Conservation (phyloP, 495 filamentous ascomycete genomes). For the Neurospora cerealis region DNA sequence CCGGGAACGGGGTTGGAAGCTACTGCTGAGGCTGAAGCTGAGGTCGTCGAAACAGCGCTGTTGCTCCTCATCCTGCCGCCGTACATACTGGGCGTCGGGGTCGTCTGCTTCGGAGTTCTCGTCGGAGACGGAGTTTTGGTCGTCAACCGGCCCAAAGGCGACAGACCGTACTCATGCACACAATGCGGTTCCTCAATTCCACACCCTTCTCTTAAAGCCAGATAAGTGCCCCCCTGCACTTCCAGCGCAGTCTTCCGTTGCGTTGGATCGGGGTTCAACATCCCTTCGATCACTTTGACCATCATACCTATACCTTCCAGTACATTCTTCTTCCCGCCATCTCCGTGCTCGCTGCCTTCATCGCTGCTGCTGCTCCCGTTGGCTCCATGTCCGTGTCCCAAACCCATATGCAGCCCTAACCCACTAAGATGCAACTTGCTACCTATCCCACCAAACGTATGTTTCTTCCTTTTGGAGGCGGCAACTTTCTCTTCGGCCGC, state of each 20-base stretch:
- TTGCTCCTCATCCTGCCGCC: slow-evolving; percentile 12
- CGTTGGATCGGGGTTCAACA: slow-evolving; percentile 34
- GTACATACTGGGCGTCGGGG: slow-evolving; percentile 11
- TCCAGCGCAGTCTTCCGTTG: slow-evolving; percentile 35
- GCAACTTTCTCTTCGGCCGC: slow-evolving; percentile 22
- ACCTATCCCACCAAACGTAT: slow-evolving; percentile 33
- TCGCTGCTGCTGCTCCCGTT: background rate
- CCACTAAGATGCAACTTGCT: slow-evolving; percentile 7
- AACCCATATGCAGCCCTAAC: background rate
- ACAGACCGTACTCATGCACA: slow-evolving; percentile 27
- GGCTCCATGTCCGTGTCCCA: background rate
- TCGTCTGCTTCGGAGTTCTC: background rate
- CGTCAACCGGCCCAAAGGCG: slow-evolving; percentile 22
- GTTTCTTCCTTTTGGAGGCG: slow-evolving; percentile 54
- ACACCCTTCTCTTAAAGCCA: slow-evolving; percentile 35
- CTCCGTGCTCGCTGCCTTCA: background rate
- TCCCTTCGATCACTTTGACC: slow-evolving; percentile 33
- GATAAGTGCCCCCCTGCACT: slow-evolving; percentile 33
- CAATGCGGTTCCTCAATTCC: slow-evolving; percentile 36
- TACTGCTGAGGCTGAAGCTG: background rate
- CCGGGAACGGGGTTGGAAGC: background rate
- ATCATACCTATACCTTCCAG: slow-evolving; percentile 38
- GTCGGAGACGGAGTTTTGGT: slow-evolving; percentile 5
- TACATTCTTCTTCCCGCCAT: slow-evolving; percentile 31
- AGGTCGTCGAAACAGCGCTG: slow-evolving; percentile 1